Percentiles rank a stretch among this genome's conserved stretches.
Conservation (phyloP, 139 green algal species). For the Marvania coccoides region DNA sequence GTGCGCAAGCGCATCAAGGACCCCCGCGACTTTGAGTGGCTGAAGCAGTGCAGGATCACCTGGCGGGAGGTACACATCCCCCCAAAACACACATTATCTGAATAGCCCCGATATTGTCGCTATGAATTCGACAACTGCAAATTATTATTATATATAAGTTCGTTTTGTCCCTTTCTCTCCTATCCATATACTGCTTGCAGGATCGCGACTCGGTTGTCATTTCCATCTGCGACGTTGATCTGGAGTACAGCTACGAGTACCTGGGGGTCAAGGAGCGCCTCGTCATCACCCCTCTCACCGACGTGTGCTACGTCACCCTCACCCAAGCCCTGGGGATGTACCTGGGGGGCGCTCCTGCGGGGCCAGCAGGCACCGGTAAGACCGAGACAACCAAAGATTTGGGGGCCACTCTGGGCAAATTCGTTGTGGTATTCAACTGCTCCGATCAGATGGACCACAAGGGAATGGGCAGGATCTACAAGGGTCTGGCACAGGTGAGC, state of each 20-base stretch:
- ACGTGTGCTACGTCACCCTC: constrained; percentile 95
- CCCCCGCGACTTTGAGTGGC: constrained; percentile 95
- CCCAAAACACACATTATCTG: no score
- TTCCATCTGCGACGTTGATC: constrained; percentile 95
- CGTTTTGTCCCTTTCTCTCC: no score
- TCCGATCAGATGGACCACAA: constrained; percentile 95
- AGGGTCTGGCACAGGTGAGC: constrained; percentile 72
- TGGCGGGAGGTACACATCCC: no score
- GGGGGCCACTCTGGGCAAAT: constrained; percentile 92
- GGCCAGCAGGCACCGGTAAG: constrained; percentile 90
- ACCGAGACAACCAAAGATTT: constrained; percentile 97
- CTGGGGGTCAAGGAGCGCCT: constrained; percentile 91
- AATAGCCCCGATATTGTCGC: no score
- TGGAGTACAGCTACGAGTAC: constrained; percentile 96
- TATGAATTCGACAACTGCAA: no score
- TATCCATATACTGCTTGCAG: no score
- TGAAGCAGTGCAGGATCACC: constrained; percentile 92
- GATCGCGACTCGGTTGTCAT: constrained; percentile 89
- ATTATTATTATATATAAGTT: no score
- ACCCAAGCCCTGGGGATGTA: constrained; percentile 93
- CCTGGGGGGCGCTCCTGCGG: constrained; percentile 87
- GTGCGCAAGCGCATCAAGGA: constrained; percentile 88
- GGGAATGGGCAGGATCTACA: constrained; percentile 97
- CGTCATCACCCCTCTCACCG: constrained; percentile 92
- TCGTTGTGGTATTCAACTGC: constrained; percentile 98